phyloP scores from a whole-genome alignment of 805 yeast species.

The Ogataea wickerhamii region DNA sequence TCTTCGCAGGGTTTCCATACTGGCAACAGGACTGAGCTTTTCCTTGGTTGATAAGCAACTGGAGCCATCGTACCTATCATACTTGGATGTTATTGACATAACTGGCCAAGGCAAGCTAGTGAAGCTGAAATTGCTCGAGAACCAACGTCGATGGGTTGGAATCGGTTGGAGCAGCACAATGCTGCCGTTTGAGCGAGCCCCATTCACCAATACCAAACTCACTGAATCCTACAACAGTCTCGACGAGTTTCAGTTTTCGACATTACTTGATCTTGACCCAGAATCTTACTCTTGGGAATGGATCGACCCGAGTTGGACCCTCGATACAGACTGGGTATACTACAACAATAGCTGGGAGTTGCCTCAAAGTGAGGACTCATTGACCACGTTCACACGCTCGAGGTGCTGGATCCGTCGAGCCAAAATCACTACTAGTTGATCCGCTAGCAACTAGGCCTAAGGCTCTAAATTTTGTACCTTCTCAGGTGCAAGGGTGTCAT shows the following conservation, averaged over 20 bases:
- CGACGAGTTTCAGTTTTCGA: conserved; percentile 45
- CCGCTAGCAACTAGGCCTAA: too few species aligned
- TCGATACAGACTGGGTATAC: conserved; percentile 46
- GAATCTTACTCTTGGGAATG: conserved; percentile 51
- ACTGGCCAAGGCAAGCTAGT: conserved; percentile 40
- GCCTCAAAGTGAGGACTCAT: conserved; percentile 40
- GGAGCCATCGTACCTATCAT: conserved; percentile 11
- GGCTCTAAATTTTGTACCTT: too few species aligned
- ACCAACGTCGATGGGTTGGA: conserved; percentile 61
- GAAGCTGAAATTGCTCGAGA: conserved; percentile 49
- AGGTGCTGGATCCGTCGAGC: conserved; percentile 52
- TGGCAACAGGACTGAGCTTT: conserved; percentile 40
- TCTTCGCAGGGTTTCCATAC: conserved; percentile 35
- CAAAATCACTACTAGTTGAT: conserved; percentile 16
- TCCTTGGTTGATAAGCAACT: conserved; percentile 17
- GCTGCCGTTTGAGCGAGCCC: conserved; percentile 50
- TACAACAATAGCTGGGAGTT: conserved; percentile 50
- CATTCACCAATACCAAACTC: conserved; percentile 42
- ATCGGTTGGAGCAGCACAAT: conserved; percentile 54
- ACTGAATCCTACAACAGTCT: conserved; percentile 28
- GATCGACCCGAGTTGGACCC: conserved; percentile 52
- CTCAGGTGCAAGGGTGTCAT: too few species aligned
- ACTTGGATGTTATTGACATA: conserved; percentile 6
- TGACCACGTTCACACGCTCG: conserved; percentile 48
- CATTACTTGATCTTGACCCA: conserved; percentile 28